Conservation (phyloP, 176 grass and related monocot species). For the Puya raimondii region DNA sequence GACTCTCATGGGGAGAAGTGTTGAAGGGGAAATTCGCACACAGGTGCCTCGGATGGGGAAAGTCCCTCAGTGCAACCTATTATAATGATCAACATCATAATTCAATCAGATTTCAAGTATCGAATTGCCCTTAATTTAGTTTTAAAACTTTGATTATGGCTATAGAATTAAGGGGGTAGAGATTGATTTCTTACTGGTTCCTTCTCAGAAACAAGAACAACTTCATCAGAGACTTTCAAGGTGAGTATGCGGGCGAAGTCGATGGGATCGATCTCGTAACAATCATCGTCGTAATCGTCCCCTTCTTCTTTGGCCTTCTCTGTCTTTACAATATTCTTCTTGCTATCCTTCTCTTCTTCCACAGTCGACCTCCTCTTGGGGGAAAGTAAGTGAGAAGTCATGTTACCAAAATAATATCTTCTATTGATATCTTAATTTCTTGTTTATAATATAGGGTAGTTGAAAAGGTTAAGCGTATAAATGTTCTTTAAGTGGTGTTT, state of each 20-base stretch:
- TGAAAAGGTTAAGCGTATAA: no score
- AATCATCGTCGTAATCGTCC: not conserved
- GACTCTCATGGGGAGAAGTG: constrained; percentile 24
- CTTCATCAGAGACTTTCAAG: constrained; percentile 22
- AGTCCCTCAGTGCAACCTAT: constrained; percentile 62
- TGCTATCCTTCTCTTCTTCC: constrained; percentile 20
- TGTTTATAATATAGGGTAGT: no score
- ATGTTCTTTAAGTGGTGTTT: no score
- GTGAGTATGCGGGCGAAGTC: constrained; percentile 35
- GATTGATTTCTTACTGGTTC: constrained; percentile 26
- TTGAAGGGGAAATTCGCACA: constrained; percentile 55
- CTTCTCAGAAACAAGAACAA: constrained; percentile 36
- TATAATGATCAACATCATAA: not conserved
- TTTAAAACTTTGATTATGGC: not conserved
- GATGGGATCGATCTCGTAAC: not conserved
- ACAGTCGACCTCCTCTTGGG: not conserved
- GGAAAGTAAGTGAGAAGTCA: not conserved
- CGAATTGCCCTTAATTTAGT: not conserved
- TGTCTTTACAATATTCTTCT: constrained; percentile 6
- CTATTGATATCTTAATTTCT: no score
- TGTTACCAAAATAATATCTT: not conserved
- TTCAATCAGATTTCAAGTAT: not conserved
- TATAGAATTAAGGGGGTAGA: not conserved
- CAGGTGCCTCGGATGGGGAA: constrained; percentile 49
- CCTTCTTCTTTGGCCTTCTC: constrained; percentile 2